These are phyloP conservation scores for Chaetomium cochliodes DNA, from an alignment of 495 filamentous ascomycete genomes.

Conservation along the genomic window DNA sequence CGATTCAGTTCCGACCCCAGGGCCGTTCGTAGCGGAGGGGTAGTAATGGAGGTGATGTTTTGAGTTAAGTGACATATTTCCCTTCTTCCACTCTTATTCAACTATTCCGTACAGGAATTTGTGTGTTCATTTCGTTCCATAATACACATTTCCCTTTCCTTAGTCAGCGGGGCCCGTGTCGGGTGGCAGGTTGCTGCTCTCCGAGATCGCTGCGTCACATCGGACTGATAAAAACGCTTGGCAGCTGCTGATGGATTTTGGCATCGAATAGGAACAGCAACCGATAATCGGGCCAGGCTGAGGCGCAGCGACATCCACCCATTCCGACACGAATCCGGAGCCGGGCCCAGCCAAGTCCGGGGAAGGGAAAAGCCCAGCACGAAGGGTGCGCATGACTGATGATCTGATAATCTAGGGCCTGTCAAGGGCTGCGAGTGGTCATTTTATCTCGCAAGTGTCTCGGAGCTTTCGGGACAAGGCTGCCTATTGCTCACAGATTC, in stretches of 20 bases:
- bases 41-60: neutral
- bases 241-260: conserved; percentile 9
- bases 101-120: neutral
- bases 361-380: conserved; percentile 5
- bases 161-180: neutral
- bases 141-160: neutral
- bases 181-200: neutral
- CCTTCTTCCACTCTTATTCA: neutral
- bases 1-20: conserved; percentile 16
- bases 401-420: conserved; percentile 18
- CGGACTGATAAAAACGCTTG: conserved; percentile 38
- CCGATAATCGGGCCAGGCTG: conserved; percentile 14
- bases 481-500: neutral
- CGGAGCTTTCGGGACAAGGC: conserved; percentile 4
- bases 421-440: neutral
- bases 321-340: neutral
- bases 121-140: too few species aligned
- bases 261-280: conserved; percentile 19
- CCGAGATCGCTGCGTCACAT: conserved; percentile 6
- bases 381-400: conserved; percentile 12
- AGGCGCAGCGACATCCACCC: conserved; percentile 1
- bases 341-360: conserved; percentile 14
- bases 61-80: neutral
- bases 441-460: neutral
- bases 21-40: neutral